Base-by-base conservation (phyloP, 257 asterid species). In the Misopates orontium region DNA sequence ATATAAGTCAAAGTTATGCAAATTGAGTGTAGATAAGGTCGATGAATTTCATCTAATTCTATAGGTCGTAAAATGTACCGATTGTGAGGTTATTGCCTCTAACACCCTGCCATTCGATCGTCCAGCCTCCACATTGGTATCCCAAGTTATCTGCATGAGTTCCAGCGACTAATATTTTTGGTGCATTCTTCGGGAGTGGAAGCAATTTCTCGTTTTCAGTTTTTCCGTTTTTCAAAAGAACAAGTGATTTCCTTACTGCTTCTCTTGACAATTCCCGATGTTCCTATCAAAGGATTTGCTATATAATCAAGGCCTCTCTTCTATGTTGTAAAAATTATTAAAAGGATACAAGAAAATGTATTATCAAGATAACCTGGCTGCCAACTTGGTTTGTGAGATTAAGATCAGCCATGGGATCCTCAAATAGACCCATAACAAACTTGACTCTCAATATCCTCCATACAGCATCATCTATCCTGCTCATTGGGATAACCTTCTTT, bases 61-160 rank as follows among this genome's bases (percentile, higher is more conserved):
- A 25, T 18, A 1, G 45, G 47, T 18, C 48, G 15, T n/a, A n/a
- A 50, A 13, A 36, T 71, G 8, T 79, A 83, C 89, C 87, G 18
- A 71, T 64, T 51, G 83, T 86, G 15, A 53, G 75, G 64, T 80
- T 78, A 64, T 84, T 84, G 70, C 87, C 95, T 2, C 61, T 42
- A 13, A 72, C 76, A 36, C 88, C 95, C 70, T 76, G 85, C 95
- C 90, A 86, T 57, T 77, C 75, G 36, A 86, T 84, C 11, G 88
- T 78, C 87, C 84, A 84, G 20, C 95, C 90, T 36, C 90, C 90
- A 70, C 90, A 81, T 51, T 86, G 95, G 70, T 70, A 68, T n/a
- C 90, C 91, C 13, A 86, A 74, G 70, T 86, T 69, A 71, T 83
- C 74, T 3, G 86, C 88, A 77, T 86, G 86, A 53, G 74, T 64